These are phyloP conservation scores for Bauhinia variegata DNA, from an alignment of 306 rosid genomes.

Conservation along the genomic window DNA sequence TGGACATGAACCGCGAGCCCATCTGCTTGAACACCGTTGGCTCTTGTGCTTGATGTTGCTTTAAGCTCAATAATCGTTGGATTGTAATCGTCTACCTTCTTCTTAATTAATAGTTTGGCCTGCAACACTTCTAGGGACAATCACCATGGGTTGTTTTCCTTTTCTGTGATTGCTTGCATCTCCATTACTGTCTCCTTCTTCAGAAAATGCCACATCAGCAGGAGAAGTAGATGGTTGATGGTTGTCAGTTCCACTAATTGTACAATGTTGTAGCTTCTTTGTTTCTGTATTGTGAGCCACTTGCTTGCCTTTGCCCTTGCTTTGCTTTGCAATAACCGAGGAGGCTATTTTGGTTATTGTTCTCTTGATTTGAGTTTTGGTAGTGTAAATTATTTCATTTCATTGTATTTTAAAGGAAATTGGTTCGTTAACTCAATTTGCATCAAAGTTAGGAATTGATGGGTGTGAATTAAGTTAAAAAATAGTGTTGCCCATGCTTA, in stretches of 20 bases:
- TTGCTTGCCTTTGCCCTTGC: conserved; percentile 69
- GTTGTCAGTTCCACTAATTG: conserved; percentile 38
- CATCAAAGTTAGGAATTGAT: too few relatives aligned
- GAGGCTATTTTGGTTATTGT: too few relatives aligned
- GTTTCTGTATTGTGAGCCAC: conserved; percentile 55
- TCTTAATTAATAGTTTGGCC: conserved; percentile 36
- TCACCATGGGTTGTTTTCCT: conserved; percentile 35
- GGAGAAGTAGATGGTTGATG: conserved; percentile 42
- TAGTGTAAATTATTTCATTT: too few relatives aligned
- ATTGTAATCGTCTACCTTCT: conserved; percentile 56
- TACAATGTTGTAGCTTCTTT: conserved; percentile 57
- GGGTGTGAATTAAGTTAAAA: too few relatives aligned
- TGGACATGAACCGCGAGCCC: conserved; percentile 44
- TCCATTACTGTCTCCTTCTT: conserved; percentile 38
- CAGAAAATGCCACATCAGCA: conserved; percentile 23
- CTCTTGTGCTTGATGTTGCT: conserved; percentile 33
- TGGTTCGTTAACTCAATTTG: too few relatives aligned
- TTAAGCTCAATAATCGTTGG: conserved; percentile 83
- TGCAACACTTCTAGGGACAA: conserved; percentile 36
- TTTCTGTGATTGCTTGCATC: conserved; percentile 25
- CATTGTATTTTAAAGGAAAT: too few relatives aligned
- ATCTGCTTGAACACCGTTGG: conserved; percentile 33
- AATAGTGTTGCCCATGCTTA: too few relatives aligned
- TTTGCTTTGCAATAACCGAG: conserved; percentile 51
- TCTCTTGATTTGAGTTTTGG: too few relatives aligned